Evolutionary conservation across 768 basidiomycete species (phyloP), one percentile per base, ranked within the genome.

Genomic region (Cytidiella melzeri): DNA sequence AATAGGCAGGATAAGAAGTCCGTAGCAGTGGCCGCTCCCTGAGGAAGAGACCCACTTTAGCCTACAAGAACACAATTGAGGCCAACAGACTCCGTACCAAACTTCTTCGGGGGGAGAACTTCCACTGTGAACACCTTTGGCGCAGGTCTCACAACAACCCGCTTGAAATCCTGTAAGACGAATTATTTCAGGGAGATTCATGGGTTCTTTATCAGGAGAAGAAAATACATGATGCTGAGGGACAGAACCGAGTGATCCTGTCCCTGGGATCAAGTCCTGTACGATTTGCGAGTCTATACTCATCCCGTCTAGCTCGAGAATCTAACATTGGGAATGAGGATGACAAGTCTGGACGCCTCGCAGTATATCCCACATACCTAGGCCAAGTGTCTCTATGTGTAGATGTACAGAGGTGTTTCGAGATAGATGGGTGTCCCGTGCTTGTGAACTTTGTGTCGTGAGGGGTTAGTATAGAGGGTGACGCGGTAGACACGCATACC

Each of bases 51-150:
- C 44, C 56, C 28, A 61, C 41, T 43, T 15, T 3, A 24, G 11
- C 13, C n/a, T 38, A 24, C 9, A 25, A 20, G 15, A 34, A 27
- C 28, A 26, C 18, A 38, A 30, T 23, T 13, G 43, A 28, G 9
- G 6, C 5, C 21, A 13, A 20, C 13, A 30, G 52, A 21, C 23
- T 28, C 47, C 38, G 58, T 61, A 58, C 66, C 52, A 46, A 53
- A 79, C 83, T 85, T 86, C 36, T 67, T 67, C 10, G 84, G 77
- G 2, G 70, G 64, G 12, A 87, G 70, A 51, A 82, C 70, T 42
- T 80, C 76, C 4, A 86, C 76, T 0, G 68, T 64, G 53, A 90
- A 90, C 44, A 69, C 65, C 15, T 65, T 68, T 5, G 87, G 87
- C 4, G 86, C 69, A 25, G 73, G 63, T 26, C 73, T 78, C 55